Base-by-base conservation (phyloP, 1,284 basidiomycete genomes). In the Xerocomus amazonicus region DNA sequence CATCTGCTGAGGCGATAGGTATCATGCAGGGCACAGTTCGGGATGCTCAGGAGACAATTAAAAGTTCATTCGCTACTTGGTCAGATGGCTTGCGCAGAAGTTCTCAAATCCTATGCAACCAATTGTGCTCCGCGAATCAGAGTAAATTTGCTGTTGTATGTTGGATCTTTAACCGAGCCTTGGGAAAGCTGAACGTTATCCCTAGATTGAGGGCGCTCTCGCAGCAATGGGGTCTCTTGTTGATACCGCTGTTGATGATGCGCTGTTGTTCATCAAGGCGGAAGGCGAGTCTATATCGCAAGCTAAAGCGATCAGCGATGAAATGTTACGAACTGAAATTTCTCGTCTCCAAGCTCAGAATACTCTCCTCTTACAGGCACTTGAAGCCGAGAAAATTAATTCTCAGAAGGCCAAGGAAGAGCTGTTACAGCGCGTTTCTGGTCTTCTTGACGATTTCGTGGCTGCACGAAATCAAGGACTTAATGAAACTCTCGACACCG, bases 321-420 rank as follows among this genome's bases (percentile, higher is more conserved):
- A 72, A 40, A 74, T 80, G 4, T 76, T 79, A 0, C 70, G 76
- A 16, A 69, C 75, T 6, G 89, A 93, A 71, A 77, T 90, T 31
- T 62, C 70, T 2, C 80, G 82, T 23, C 72, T 96, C 17, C 78
- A 78, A 52, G 72, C 79, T 43, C 91, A 94, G 63, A 95, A 95
- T 60, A 73, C 74, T n/a, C 67, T 77, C 2, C 74, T 97, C 28
- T 68, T 71, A 1, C 73, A 74, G 23, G 71, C 91, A 53, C 70
- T 95, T 3, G 78, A 83, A 53, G 70, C 78, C 5, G 90, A 95
- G 67, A 81, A 78, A 61, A 62, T 68, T 6, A 86, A 81, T 55
- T 78, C 83, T 0, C 78, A 83, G 27, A 78, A 76, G 45, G 79
- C 87, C 2, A 86, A 84, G 56, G 81, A 84, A 34, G 84, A 88